Evolutionary conservation across 2,329 filamentous ascomycete genomes (phyloP), one percentile per base, ranked within the genome.

Genomic region (Akanthomyces uredinophilus): DNA sequence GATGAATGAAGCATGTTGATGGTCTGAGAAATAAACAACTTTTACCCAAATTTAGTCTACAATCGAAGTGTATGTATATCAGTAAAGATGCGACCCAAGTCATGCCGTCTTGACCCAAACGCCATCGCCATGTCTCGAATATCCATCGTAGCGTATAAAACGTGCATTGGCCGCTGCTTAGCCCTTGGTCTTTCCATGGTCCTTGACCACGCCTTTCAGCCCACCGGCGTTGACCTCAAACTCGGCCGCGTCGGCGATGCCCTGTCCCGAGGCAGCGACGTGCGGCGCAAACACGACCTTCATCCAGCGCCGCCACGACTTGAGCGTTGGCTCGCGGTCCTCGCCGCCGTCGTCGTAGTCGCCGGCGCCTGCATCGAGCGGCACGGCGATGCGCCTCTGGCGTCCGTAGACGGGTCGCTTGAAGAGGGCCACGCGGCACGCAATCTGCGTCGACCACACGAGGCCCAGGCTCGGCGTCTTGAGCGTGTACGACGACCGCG

Each of bases 241-340:
- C 70, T 91, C 87, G 4, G 88, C 79, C 16, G 84, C 85, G 8
- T 77, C 78, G 1, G 76, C 69, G 59, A 81, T 65, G 13, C 81
- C 77, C 58, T 80, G 72, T 18, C 83, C 78, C 64, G 78, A 79
- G 1, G 81, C 81, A 2, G 78, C 75, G 4, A 84, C 83, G 83
- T 96, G 95, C 1, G 90, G 84, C 54, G 92, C 89, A 78, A 96
- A 98, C 1, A 96, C 94, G 10, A 98, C 84, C 74, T 93, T 96
- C 81, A 96, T 87, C 79, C 86, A 91, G 63, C 94, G 80, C 65
- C 83, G 83, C 86, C 90, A 92, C 39, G 78, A 81, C 62, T 76
- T 81, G 29, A 88, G 74, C 10, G 81, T 77, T 14, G 78, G 71
- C 18, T 68, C 77, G 44, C 75, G 74, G 35, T 69, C 72, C 55